Conservation (phyloP, 768 basidiomycete species). For the Lactifluus piperatus region DNA sequence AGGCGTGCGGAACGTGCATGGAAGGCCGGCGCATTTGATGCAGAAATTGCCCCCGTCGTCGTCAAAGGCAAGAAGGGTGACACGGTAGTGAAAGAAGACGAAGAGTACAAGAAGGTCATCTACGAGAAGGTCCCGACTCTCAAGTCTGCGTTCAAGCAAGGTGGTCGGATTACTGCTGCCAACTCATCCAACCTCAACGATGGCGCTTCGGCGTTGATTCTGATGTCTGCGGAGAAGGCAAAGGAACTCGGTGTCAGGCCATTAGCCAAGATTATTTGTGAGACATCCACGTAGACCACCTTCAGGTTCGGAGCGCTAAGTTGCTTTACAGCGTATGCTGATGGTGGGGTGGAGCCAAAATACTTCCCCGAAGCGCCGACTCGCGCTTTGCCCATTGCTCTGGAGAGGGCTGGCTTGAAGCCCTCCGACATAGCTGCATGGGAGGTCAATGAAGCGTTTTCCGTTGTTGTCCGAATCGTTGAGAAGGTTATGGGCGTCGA, state of each 20-base stretch:
- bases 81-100: constrained; percentile 83
- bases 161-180: constrained; percentile 89
- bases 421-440: constrained; percentile 81
- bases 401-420: constrained; percentile 79
- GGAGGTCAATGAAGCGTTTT: constrained; percentile 98
- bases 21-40: constrained; percentile 74
- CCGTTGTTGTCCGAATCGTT: constrained; percentile 82
- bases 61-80: constrained; percentile 95
- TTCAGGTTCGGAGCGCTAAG: not conserved
- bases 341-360: constrained; percentile 92
- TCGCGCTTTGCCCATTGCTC: constrained; percentile 78
- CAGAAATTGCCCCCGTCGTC: constrained; percentile 83
- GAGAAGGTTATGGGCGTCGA: constrained; percentile 83
- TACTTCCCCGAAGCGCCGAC: constrained; percentile 97
- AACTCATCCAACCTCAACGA: constrained; percentile 95
- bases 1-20: constrained; percentile 88
- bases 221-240: constrained; percentile 91
- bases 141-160: constrained; percentile 82
- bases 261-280: constrained; percentile 90
- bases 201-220: constrained; percentile 89
- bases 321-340: constrained; percentile 70
- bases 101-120: constrained; percentile 95
- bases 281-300: constrained; percentile 27
- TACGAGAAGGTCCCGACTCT: constrained; percentile 89
- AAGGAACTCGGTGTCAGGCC: constrained; percentile 86